A percentile compares a stretch with the other conserved stretches of the same genome.
These are phyloP conservation scores for Penicillium longicatenatum DNA, from an alignment of 495 filamentous ascomycete genomes.

Conservation along the genomic window DNA sequence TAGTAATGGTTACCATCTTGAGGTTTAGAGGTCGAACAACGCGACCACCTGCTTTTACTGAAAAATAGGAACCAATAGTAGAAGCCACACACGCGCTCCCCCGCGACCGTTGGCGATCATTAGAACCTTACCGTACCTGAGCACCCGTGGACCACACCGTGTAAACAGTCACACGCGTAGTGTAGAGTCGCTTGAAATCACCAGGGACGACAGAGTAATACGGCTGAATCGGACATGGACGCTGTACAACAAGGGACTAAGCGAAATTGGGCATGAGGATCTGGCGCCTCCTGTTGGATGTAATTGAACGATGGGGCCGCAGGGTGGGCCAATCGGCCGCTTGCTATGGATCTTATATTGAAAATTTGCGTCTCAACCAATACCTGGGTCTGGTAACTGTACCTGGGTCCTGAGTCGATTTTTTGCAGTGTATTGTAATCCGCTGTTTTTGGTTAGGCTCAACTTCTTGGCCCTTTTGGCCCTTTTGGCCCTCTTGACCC, in stretches of 20 bases:
- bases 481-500: background rate
- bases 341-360: slow-evolving; percentile 26
- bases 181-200: background rate
- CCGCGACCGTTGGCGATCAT: background rate
- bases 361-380: slow-evolving; percentile 20
- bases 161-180: too few species aligned
- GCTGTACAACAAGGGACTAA: slow-evolving; percentile 33
- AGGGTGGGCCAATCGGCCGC: slow-evolving; percentile 18
- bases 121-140: too few species aligned
- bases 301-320: slow-evolving; percentile 21
- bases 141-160: too few species aligned
- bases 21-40: background rate
- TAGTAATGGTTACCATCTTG: background rate
- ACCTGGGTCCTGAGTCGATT: background rate
- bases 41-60: background rate
- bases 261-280: slow-evolving; percentile 41
- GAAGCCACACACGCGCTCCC: background rate
- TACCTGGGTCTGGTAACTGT: background rate
- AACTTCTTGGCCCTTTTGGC: background rate
- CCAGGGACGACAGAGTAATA: slow-evolving; percentile 2
- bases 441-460: background rate
- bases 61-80: background rate
- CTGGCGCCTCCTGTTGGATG: slow-evolving; percentile 33
- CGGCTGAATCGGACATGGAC: slow-evolving; percentile 6
- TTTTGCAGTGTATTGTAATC: background rate